phyloP scores from a whole-genome alignment of 352 stramenopile genomes.

The Pythium biforme region DNA sequence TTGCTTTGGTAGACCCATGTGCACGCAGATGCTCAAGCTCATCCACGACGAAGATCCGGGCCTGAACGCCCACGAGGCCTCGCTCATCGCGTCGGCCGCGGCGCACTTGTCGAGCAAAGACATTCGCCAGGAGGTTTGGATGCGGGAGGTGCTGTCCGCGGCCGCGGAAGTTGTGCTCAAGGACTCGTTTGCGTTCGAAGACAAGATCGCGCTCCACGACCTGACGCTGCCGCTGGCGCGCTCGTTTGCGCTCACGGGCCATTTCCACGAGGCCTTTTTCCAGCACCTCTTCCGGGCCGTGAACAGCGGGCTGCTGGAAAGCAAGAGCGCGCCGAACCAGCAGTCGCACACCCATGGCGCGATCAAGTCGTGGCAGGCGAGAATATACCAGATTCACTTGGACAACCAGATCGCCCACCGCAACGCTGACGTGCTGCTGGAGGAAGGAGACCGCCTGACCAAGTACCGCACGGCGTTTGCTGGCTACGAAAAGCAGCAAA shows the following conservation, averaged over 20 bases:
- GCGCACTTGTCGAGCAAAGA: constrained; percentile 52
- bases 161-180: constrained; percentile 38
- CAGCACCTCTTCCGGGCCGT: constrained; percentile 41
- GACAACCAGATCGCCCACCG: constrained; percentile 46
- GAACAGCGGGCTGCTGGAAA: constrained; percentile 41
- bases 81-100: constrained; percentile 46
- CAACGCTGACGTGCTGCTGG: constrained; percentile 35
- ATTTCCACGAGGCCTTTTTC: constrained; percentile 59
- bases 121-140: constrained; percentile 47
- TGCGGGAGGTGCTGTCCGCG: constrained; percentile 40
- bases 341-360: not conserved
- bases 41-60: constrained; percentile 33
- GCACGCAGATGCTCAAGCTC: constrained; percentile 32
- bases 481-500: constrained; percentile 45
- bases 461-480: constrained; percentile 50
- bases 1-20: constrained; percentile 19
- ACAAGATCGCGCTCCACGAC: constrained; percentile 20
- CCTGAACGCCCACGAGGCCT: constrained; percentile 47
- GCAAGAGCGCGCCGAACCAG: constrained; percentile 28
- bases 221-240: constrained; percentile 46
- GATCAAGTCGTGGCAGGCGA: constrained; percentile 11
- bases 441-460: constrained; percentile 17
- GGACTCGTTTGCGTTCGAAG: constrained; percentile 15
- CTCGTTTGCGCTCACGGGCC: constrained; percentile 47
- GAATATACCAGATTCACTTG: constrained; percentile 68